Evolutionary conservation across 805 yeast species (phyloP), one percentile per base, ranked within the genome.

Genomic region (Barnettozyma wickerhamii): DNA sequence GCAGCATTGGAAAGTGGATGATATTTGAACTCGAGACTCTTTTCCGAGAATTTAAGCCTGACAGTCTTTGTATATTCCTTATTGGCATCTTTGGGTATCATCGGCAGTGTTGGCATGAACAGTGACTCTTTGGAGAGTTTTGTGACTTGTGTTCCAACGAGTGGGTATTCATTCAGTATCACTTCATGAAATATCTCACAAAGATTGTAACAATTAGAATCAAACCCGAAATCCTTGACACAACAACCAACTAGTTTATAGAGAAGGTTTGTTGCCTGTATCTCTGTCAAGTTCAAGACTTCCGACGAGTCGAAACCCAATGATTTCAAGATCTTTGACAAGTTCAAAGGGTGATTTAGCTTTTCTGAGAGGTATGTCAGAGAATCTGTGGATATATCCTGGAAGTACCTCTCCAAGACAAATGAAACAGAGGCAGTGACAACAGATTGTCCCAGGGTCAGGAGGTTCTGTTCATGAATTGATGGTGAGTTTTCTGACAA

Each of bases 141-240:
- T 17, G 42, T 49, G 6, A 49, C 51, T 34, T 63, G 71, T 7
- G 70, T 73, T n/a, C 77, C 67, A 5, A 77, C 68, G 41, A 83
- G 58, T 9, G 93, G 91, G 53, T 80, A 84, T 46, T 81, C 88
- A 32, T 68, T 68, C 30, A 79, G 55, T 6, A 84, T 68, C 21
- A 75, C 62, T 39, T 74, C 79, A 55, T 80, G 82, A 50, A 83
- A 75, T 3, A 84, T 70, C 49, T 84, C 91, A 46, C 85, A 74
- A 20, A 87, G 59, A 3, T 84, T 81, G 43, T 71, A 71, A 42
- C 84, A 63, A n/a, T 81, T 69, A 3, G 71, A 56, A 52, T 87
- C 89, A 56, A 86, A 86, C 1, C 95, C 95, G 64, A 81, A 86
- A 59, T 86, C 95, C 46, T 78, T 81, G 28, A 83, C 72, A 45